Conservation (phyloP, 768 basidiomycete genomes). For the Clitopilus passeckerianus region DNA sequence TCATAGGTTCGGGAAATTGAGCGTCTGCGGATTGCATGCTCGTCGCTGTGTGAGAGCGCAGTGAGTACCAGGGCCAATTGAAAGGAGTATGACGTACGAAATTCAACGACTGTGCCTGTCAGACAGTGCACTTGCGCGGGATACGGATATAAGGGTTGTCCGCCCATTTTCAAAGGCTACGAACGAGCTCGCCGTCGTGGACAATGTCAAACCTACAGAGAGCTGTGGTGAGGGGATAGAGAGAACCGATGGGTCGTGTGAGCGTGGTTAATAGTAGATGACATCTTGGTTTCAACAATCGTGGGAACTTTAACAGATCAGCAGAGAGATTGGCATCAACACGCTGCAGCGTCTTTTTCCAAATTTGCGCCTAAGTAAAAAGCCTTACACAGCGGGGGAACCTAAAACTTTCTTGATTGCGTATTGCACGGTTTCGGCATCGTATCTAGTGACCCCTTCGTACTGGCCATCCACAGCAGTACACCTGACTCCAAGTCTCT, state of each 20-base stretch:
- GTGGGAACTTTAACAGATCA: not conserved
- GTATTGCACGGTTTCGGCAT: slow-evolving; percentile 36
- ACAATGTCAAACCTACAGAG: not conserved
- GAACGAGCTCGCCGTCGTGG: not conserved
- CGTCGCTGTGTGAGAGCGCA: not conserved
- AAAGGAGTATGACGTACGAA: not conserved
- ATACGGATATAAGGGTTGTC: not conserved
- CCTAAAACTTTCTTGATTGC: slow-evolving; percentile 31
- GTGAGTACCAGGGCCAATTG: not conserved
- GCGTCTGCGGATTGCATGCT: not conserved
- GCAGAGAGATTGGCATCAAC: not conserved
- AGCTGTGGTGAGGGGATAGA: not conserved
- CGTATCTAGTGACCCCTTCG: slow-evolving; percentile 29
- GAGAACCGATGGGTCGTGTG: slow-evolving; percentile 14
- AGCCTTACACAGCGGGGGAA: slow-evolving; percentile 2
- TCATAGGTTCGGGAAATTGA: not conserved
- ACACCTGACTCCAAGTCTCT: slow-evolving; percentile 61
- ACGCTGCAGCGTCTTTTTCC: slow-evolving; percentile 6
- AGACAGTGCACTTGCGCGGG: not conserved
- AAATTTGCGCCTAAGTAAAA: not conserved
- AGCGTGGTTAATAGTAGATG: slow-evolving; percentile 4
- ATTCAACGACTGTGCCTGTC: not conserved
- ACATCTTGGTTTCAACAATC: not conserved
- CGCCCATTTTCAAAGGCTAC: not conserved
- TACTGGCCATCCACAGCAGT: slow-evolving; percentile 35